Base-by-base conservation (phyloP, 2,329 filamentous ascomycete species). In the Neophaeococcomyces mojaviensis region DNA sequence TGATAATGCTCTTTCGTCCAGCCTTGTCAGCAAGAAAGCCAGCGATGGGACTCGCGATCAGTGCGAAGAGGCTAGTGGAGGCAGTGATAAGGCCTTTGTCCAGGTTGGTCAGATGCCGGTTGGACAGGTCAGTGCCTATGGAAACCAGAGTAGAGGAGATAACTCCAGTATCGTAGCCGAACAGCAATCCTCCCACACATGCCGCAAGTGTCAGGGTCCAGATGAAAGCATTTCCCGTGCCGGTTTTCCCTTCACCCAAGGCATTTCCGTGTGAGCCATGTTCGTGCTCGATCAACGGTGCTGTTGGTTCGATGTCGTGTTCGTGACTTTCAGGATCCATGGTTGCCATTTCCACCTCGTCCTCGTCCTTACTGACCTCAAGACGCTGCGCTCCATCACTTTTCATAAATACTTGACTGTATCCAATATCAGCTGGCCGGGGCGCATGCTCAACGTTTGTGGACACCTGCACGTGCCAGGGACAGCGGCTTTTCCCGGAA, bases 131-230 rank as follows among this genome's bases (percentile, higher is more conserved):
- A 2, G 71, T 65, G 38, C 66, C 65, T 48, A 81, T 71, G 3
- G 72, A 75, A 20, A 81, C 69, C 46, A 81, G 68, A 2, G 76
- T 79, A 1, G 76, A 77, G 30, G 74, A 78, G 46, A 81, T 79
- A 13, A 81, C 76, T 30, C 77, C 78, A 30, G 78, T 81, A 56
- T 81, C 78, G 57, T 79, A 81, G 46, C 78, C 78, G 62, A 81
- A 81, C 13, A 81, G 61, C 12, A 81, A 61, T 2, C 77, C 77
- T 41, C 71, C 75, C 12, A 81, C 68, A 3, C 76, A 75, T 5
- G 77, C 77, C 18, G 76, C 73, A 36, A 78, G 65, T 0, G 76
- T 79, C 41, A 81, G 61, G 3, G 66, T 63, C 71, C 73, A 79
- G 32, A 79, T 71, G 47, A 79, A 78, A 41, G 60, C 57, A 26